These are phyloP conservation scores for Xylaria sp. DNA, from an alignment of 2,329 filamentous ascomycete species.

Conservation along the genomic window DNA sequence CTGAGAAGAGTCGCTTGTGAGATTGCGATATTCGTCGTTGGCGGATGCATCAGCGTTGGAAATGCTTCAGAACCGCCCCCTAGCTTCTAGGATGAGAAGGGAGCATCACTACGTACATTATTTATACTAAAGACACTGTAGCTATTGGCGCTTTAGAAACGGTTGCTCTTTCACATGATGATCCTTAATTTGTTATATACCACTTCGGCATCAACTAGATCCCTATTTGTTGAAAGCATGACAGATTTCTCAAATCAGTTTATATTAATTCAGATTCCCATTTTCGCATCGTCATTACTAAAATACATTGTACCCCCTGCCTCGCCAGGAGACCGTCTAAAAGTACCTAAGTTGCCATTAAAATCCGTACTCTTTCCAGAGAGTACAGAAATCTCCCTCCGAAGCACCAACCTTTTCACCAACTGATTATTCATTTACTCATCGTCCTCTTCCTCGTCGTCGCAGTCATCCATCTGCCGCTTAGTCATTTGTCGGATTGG, in stretches of 20 bases:
- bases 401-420: neutral
- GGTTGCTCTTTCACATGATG: neutral
- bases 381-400: neutral
- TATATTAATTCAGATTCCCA: neutral
- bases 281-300: slow-evolving; percentile 7
- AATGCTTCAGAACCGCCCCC: neutral
- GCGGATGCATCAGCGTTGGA: neutral
- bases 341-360: neutral
- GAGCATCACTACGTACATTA: neutral
- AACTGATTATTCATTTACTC: neutral
- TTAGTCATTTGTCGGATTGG: slow-evolving; percentile 39
- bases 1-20: slow-evolving; percentile 45
- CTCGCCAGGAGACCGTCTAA: slow-evolving; percentile 16
- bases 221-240: neutral
- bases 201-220: neutral
- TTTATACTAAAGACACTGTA: neutral
- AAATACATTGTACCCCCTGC: neutral
- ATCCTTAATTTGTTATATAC: neutral
- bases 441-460: slow-evolving; percentile 21
- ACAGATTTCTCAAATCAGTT: neutral
- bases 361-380: slow-evolving; percentile 20
- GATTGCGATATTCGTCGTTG: neutral
- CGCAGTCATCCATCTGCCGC: slow-evolving; percentile 31
- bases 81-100: neutral
- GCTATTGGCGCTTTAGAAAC: neutral